Percentiles rank a stretch among this genome's conserved stretches.
Evolutionary conservation across 169 alveolate species (phyloP).

Genomic region (Eimeria falciformis): DNA sequence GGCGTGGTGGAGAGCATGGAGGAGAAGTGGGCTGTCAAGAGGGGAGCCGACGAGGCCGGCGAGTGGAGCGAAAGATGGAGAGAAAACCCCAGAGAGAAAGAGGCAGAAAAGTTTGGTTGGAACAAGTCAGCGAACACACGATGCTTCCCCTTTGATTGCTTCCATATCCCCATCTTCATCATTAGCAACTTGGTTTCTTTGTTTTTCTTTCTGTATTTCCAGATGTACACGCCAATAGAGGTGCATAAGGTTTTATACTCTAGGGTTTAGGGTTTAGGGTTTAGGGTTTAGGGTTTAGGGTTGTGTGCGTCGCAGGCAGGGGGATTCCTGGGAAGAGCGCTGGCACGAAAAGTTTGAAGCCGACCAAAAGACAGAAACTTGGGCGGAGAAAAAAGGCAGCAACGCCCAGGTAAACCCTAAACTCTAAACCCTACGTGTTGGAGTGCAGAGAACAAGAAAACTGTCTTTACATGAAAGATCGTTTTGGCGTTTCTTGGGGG

Average conservation of each 20-base stretch:
- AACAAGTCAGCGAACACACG: background rate
- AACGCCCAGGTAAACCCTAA: constrained; percentile 51
- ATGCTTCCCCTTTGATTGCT: background rate
- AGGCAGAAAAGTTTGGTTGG: constrained; percentile 59
- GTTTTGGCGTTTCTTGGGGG: too few relatives aligned
- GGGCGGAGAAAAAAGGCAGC: constrained; percentile 72
- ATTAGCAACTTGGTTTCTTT: background rate
- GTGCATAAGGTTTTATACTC: too few relatives aligned
- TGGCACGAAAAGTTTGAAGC: constrained; percentile 60
- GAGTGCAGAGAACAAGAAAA: too few relatives aligned
- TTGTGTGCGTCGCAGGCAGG: constrained; percentile 62
- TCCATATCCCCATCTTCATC: background rate
- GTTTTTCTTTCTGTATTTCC: background rate
- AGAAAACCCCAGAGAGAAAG: constrained; percentile 40
- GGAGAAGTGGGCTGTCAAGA: constrained; percentile 73
- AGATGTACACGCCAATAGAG: background rate
- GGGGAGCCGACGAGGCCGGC: constrained; percentile 54
- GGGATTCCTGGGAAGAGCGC: constrained; percentile 73
- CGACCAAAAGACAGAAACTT: constrained; percentile 37
- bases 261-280: background rate
- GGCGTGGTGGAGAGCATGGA: constrained; percentile 19
- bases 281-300: background rate
- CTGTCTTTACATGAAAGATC: too few relatives aligned
- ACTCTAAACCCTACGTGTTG: too few relatives aligned
- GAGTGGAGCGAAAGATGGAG: constrained; percentile 75